A percentile compares a stretch with the other conserved stretches of the same genome.
phyloP scores from a whole-genome alignment of 2,329 filamentous ascomycete genomes.

The Helicocarpus griseus region DNA sequence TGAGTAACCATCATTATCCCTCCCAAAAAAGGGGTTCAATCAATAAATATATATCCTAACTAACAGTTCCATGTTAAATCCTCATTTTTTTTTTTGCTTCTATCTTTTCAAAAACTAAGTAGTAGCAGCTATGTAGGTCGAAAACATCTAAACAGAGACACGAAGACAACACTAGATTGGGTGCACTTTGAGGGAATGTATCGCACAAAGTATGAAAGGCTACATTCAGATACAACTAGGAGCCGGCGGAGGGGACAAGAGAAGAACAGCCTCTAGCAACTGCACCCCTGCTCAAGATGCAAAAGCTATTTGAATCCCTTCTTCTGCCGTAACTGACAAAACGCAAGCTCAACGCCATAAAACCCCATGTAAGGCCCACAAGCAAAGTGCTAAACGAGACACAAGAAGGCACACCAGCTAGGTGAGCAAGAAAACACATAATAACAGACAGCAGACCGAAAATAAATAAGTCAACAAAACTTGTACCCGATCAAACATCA shows the following conservation, averaged over 20 bases:
- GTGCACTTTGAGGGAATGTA: no score
- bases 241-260: neutral
- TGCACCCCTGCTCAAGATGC: neutral
- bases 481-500: conserved; percentile 13
- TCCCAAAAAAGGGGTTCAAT: no score
- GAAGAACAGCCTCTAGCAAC: neutral
- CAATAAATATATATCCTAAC: no score
- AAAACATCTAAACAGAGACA: no score
- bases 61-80: no score
- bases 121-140: no score
- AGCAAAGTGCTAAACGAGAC: neutral
- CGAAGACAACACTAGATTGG: no score
- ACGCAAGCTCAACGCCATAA: neutral
- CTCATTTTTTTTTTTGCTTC: no score
- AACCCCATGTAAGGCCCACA: neutral
- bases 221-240: neutral
- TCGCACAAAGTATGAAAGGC: no score
- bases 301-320: neutral
- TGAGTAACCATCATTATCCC: no score
- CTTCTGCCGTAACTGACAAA: neutral
- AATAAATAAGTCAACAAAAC: neutral
- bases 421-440: neutral
- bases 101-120: no score
- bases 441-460: neutral
- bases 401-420: neutral